Conservation (phyloP, 1,139 yeast species). For the Kodamaea sp. region DNA sequence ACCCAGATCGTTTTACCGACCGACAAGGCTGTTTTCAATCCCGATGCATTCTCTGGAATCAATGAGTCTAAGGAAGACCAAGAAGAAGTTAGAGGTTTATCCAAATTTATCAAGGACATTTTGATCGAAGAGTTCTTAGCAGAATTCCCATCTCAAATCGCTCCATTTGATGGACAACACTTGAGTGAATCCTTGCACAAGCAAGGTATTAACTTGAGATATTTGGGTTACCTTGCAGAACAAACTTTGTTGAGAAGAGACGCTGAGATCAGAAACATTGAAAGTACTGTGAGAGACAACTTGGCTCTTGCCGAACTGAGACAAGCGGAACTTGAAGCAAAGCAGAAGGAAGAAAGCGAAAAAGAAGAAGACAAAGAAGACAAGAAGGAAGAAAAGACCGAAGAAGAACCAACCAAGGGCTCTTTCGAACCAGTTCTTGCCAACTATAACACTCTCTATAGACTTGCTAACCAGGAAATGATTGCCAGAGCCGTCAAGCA, state of each 20-base stretch:
- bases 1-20: conserved; percentile 59
- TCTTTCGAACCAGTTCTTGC: conserved; percentile 46
- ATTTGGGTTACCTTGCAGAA: conserved; percentile 66
- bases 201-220: conserved; percentile 86
- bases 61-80: conserved; percentile 52
- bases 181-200: conserved; percentile 70
- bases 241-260: conserved; percentile 27
- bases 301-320: conserved; percentile 26
- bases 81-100: conserved; percentile 63
- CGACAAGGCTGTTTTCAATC: conserved; percentile 62
- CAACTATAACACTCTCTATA: conserved; percentile 48
- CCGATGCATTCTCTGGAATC: conserved; percentile 68
- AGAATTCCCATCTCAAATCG: conserved; percentile 53
- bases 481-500: conserved; percentile 81
- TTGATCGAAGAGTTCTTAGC: conserved; percentile 66
- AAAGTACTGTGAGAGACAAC: conserved; percentile 24
- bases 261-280: conserved; percentile 22
- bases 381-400: conserved; percentile 26
- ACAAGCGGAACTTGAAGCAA: conserved; percentile 33
- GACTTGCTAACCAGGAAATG: conserved; percentile 65
- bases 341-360: conserved; percentile 26
- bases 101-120: conserved; percentile 58
- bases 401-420: conserved; percentile 37
- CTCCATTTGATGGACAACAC: conserved; percentile 82
- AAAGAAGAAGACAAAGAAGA: conserved; percentile 28